Base-by-base conservation (phyloP, 2,329 filamentous ascomycete genomes). In the Daldinia sp. region DNA sequence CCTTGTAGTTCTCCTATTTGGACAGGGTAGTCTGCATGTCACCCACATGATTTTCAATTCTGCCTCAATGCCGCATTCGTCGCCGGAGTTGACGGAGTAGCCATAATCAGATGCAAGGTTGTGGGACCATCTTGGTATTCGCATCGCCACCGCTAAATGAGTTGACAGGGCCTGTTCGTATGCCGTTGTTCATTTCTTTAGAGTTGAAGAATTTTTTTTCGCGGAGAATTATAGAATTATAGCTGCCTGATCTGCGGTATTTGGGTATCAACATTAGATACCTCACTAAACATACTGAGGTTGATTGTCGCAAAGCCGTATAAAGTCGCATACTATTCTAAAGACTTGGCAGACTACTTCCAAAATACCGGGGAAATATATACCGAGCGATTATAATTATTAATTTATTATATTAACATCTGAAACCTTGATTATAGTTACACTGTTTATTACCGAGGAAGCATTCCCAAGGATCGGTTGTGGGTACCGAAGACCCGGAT, bases 71-170 rank as follows among this genome's bases (percentile, higher is more conserved):
- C 26, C 26, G 46, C 15, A 50, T 50, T 33, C 6, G 15, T 51
- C 2, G 26, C 26, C 46, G 46, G 46, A 51, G 46, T 51, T 51
- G 46, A 51, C 46, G 46, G 46, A 51, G 46, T 50, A 30, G 46
- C 26, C 46, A 50, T 10, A 30, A 50, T 50, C 46, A 30, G 23
- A 30, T 28, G 13, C 23, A 28, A 28, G 6, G 23, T 23, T 50
- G 46, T 50, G 46, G 46, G 23, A 30, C 46, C 26, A n/a, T 30
- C 12, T 9, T n/a, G 42, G 42, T 46, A 18, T 23, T 18, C 26
- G 26, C 15, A n/a, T 30, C 26, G 46, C 23, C 46, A 50, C 26
- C 23, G 26, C 12, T 23, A 4, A 23, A 30, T n/a, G 13, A 50
- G 12, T 15, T 12, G 13, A 30, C 46, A 28, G 46, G 46, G 46